Percentiles rank a stretch among this genome's conserved stretches.
Conservation (phyloP, 2,329 filamentous ascomycete species). For the Talaromyces sp. region DNA sequence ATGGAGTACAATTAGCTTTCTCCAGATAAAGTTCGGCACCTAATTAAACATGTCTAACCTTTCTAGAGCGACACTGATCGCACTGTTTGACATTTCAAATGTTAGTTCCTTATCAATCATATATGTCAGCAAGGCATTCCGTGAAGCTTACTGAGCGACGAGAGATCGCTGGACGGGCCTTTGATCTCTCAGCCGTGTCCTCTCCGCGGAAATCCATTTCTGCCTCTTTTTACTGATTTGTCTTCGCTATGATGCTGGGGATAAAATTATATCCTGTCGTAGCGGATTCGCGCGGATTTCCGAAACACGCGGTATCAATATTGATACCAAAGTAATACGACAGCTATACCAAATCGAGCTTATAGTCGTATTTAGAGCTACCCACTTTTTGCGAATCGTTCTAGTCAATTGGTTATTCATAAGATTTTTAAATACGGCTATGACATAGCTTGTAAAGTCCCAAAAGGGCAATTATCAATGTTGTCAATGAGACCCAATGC, state of each 20-base stretch:
- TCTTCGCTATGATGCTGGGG: not conserved
- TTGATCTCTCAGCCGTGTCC: not conserved
- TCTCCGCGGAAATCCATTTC: not conserved
- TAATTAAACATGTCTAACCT: not conserved
- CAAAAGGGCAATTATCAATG: not conserved
- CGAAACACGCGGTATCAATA: not conserved
- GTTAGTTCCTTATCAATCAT: not conserved
- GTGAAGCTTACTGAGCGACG: not conserved
- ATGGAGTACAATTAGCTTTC: not conserved
- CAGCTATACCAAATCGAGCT: not conserved
- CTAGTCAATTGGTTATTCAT: not conserved
- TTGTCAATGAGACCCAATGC: not conserved
- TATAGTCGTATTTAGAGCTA: not conserved
- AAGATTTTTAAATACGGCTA: not conserved
- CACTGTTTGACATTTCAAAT: not conserved
- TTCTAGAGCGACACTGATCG: constrained; percentile 5
- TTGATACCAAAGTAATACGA: not conserved
- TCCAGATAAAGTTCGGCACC: not conserved
- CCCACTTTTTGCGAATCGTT: not conserved
- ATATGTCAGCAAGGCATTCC: not conserved
- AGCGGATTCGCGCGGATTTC: not conserved
- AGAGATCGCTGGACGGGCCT: not conserved
- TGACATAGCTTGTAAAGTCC: not conserved
- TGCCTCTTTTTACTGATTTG: not conserved
- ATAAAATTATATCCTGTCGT: not conserved